Evolutionary conservation across 1,284 basidiomycete genomes (phyloP).

Genomic region (Pseudozyma flocculosa): DNA sequence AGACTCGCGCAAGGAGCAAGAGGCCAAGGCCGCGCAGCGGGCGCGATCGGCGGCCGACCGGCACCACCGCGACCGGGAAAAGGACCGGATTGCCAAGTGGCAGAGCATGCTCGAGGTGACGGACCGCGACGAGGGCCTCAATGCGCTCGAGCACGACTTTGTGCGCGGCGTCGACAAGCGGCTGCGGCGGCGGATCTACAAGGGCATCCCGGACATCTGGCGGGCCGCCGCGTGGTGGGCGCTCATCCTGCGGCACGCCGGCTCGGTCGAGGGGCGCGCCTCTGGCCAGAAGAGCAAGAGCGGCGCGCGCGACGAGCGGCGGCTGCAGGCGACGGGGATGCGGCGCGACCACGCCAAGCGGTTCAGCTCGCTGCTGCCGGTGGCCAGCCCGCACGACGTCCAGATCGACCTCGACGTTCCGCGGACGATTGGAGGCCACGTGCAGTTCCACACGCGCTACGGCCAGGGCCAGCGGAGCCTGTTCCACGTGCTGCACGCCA

Average conservation of each 20-base stretch:
- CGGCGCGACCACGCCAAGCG: not conserved
- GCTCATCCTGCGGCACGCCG: constrained; percentile 59
- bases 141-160: constrained; percentile 19
- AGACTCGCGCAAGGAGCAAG: not conserved
- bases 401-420: constrained; percentile 99
- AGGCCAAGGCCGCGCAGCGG: constrained; percentile 1
- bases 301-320: not conserved
- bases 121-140: constrained; percentile 31
- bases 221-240: constrained; percentile 86
- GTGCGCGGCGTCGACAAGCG: constrained; percentile 40
- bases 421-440: constrained; percentile 89
- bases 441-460: constrained; percentile 92
- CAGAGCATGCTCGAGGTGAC: constrained; percentile 35
- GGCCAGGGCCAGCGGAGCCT: constrained; percentile 66
- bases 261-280: not conserved
- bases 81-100: constrained; percentile 44
- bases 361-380: constrained; percentile 7
- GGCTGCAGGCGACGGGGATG: not conserved
- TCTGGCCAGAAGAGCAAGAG: not conserved
- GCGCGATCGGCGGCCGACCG: constrained; percentile 17
- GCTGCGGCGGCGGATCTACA: constrained; percentile 74
- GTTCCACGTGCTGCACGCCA: constrained; percentile 92
- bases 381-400: constrained; percentile 81
- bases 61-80: constrained; percentile 24
- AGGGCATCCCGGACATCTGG: constrained; percentile 96